phyloP scores from a whole-genome alignment of 2,329 filamentous ascomycete species.

The Colletotrichum tropicale region DNA sequence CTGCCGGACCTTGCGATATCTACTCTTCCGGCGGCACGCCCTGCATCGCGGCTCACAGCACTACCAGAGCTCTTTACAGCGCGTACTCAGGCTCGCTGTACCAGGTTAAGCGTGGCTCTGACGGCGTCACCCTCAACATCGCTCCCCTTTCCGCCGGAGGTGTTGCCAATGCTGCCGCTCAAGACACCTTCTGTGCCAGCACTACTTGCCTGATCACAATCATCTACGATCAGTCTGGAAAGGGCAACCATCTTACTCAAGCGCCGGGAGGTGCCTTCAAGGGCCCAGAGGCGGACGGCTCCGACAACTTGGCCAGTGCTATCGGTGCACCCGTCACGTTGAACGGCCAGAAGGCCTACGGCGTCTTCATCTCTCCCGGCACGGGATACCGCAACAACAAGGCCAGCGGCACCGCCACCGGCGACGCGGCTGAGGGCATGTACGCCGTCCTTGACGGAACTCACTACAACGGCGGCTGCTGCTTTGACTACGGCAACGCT shows the following conservation, averaged over 20 bases:
- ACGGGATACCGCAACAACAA: constrained; percentile 67
- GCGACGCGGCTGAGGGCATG: constrained; percentile 62
- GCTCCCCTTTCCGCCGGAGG: constrained; percentile 60
- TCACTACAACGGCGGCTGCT: constrained; percentile 62
- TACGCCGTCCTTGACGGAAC: constrained; percentile 65
- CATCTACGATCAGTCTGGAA: constrained; percentile 71
- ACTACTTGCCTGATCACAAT: constrained; percentile 68
- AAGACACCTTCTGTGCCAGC: constrained; percentile 64
- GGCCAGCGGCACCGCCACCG: constrained; percentile 55
- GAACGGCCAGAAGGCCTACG: constrained; percentile 66
- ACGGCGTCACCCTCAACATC: constrained; percentile 51
- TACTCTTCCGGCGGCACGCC: constrained; percentile 63
- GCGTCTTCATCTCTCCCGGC: constrained; percentile 65
- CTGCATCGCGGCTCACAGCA: constrained; percentile 69
- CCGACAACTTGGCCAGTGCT: constrained; percentile 64
- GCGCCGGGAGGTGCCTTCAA: constrained; percentile 62
- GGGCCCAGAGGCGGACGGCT: constrained; percentile 60
- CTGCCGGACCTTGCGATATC: constrained; percentile 65
- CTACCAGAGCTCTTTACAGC: constrained; percentile 66
- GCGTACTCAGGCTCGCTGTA: constrained; percentile 60
- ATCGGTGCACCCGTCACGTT: constrained; percentile 65
- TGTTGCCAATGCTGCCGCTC: constrained; percentile 64
- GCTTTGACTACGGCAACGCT: constrained; percentile 63
- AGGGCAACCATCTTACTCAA: constrained; percentile 65
- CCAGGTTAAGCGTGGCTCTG: constrained; percentile 61